Percentiles rank a stretch among this genome's conserved stretches.
Evolutionary conservation across 306 rosid genomes (phyloP).

Genomic region (Delonix regia): DNA sequence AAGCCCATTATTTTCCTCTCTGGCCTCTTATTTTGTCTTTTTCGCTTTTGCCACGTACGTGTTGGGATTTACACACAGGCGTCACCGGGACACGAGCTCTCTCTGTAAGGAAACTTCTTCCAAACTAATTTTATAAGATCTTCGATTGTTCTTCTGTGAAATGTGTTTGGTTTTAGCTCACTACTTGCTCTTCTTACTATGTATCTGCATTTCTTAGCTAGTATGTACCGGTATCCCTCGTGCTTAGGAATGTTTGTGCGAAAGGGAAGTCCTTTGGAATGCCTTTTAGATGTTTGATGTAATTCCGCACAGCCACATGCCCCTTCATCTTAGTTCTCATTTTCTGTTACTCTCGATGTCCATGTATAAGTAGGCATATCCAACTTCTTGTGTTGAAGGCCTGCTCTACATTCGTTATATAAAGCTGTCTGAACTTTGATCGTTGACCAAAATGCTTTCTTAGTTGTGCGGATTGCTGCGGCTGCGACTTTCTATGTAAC

Average conservation of each 20-base stretch:
- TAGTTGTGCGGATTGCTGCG: background rate
- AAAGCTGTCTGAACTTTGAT: background rate
- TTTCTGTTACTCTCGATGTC: background rate
- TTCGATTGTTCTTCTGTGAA: background rate
- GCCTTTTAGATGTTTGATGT: slow-evolving; percentile 4
- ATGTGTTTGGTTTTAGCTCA: background rate
- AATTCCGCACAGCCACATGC: background rate
- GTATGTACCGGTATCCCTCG: background rate
- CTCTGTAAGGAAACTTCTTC: background rate
- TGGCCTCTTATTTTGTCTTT: too few species aligned
- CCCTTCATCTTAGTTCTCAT: background rate
- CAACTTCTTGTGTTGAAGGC: background rate
- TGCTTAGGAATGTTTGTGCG: background rate
- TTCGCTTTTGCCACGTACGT: too few species aligned
- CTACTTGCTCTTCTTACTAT: background rate
- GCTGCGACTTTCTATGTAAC: background rate
- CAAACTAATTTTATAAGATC: background rate
- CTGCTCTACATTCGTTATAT: background rate
- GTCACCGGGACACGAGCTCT: too few species aligned
- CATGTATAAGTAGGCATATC: background rate
- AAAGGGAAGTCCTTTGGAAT: background rate
- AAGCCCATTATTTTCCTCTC: too few species aligned
- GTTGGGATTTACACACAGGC: too few species aligned
- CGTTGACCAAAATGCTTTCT: background rate
- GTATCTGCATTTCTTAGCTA: background rate